Percentiles rank a stretch among this genome's conserved stretches.
These are phyloP conservation scores for Colletotrichum tanaceti DNA, from an alignment of 2,329 filamentous ascomycete species.

Conservation along the genomic window DNA sequence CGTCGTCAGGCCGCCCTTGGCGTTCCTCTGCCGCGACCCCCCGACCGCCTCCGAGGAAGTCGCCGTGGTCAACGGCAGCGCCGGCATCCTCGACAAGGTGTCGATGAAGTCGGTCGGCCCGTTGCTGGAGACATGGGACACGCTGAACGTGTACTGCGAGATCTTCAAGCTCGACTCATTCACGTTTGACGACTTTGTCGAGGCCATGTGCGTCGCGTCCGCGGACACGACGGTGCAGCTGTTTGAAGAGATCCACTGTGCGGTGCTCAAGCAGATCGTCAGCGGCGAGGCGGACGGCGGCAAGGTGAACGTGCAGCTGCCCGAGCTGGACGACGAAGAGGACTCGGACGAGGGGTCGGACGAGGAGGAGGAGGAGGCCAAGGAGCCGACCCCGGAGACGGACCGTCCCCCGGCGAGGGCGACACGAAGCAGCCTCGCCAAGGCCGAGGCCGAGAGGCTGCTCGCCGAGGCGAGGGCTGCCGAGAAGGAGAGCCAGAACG, in stretches of 20 bases:
- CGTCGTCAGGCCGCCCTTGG: constrained; percentile 77
- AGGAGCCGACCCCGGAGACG: constrained; percentile 73
- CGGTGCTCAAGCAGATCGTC: constrained; percentile 88
- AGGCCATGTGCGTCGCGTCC: constrained; percentile 83
- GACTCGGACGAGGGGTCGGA: constrained; percentile 70
- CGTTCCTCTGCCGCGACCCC: constrained; percentile 78
- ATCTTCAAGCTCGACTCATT: constrained; percentile 96
- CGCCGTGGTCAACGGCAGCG: constrained; percentile 44
- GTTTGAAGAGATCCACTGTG: constrained; percentile 90
- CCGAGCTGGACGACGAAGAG: constrained; percentile 78
- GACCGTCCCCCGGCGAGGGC: constrained; percentile 77
- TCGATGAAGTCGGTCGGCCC: constrained; percentile 87
- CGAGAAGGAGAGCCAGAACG: constrained; percentile 55
- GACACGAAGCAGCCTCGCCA: constrained; percentile 87
- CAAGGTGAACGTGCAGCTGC: constrained; percentile 81
- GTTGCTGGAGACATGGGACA: constrained; percentile 93
- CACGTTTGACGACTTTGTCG: constrained; percentile 95
- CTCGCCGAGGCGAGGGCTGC: constrained; percentile 69
- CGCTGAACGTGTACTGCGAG: constrained; percentile 96
- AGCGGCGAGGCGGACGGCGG: constrained; percentile 80
- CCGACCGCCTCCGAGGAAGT: constrained; percentile 59
- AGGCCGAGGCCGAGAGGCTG: constrained; percentile 78
- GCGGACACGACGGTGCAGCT: constrained; percentile 83
- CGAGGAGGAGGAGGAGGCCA: constrained; percentile 66
- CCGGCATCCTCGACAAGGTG: constrained; percentile 69